A percentile compares a stretch with the other conserved stretches of the same genome.
Conservation (phyloP, 306 rosid species). For the Castanospermum australe region DNA sequence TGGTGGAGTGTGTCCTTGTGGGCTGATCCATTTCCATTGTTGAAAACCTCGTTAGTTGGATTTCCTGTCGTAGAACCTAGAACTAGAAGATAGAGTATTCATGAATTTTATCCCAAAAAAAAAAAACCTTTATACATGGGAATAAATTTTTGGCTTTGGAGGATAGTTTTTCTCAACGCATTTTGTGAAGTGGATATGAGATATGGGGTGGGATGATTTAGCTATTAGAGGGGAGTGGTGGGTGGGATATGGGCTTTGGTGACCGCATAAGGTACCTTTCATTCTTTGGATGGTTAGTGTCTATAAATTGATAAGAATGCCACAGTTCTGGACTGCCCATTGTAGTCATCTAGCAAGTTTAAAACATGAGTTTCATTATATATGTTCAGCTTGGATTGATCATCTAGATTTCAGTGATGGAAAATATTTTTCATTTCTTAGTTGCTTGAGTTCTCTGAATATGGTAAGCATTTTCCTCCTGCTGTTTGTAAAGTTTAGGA, state of each 20-base stretch:
- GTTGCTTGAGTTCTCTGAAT: constrained; percentile 14
- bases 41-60: not conserved
- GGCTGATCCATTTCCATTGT: not conserved
- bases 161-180: not conserved
- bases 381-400: constrained; percentile 2
- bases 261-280: not conserved
- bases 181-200: constrained; percentile 16
- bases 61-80: not conserved
- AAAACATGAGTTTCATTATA: not conserved
- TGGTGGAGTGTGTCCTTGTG: not conserved
- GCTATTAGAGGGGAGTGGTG: not conserved
- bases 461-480: not conserved
- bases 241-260: constrained; percentile 3
- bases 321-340: not conserved
- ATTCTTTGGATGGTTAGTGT: not conserved
- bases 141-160: not conserved
- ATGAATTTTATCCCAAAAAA: not conserved
- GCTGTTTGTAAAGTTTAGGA: not conserved
- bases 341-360: not conserved
- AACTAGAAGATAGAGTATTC: not conserved
- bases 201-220: not conserved
- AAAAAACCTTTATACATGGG: not conserved
- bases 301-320: not conserved
- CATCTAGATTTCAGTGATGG: not conserved
- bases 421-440: not conserved